Evolutionary conservation across 2,329 filamentous ascomycete genomes (phyloP).

Genomic region (Diplodia sapinea): DNA sequence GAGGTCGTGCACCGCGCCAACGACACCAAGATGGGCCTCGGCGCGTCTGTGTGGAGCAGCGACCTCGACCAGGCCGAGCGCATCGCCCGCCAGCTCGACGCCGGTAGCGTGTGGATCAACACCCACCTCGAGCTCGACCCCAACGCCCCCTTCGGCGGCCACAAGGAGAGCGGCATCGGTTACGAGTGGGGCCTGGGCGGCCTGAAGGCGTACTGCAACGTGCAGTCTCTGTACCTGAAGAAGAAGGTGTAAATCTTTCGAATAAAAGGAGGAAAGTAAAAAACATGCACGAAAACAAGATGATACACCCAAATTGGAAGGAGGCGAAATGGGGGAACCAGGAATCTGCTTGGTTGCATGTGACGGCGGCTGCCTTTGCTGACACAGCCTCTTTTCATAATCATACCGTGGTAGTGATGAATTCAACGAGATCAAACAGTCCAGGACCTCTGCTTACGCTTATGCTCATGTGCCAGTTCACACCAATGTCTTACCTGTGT

Average conservation of each 20-base stretch:
- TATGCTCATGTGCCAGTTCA: neutral
- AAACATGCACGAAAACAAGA: neutral
- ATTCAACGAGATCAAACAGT: neutral
- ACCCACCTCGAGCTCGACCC: slow-evolving; percentile 44
- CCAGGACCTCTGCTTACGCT: neutral
- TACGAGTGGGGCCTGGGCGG: slow-evolving; percentile 66
- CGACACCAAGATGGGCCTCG: slow-evolving; percentile 58
- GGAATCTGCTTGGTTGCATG: neutral
- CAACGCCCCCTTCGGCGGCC: slow-evolving; percentile 64
- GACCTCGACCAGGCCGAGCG: slow-evolving; percentile 54
- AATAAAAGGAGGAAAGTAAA: neutral
- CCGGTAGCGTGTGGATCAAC: slow-evolving; percentile 62
- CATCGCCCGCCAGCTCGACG: slow-evolving; percentile 54
- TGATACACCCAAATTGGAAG: neutral
- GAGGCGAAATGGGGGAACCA: neutral
- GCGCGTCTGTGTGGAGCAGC: slow-evolving; percentile 60
- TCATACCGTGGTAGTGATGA: neutral
- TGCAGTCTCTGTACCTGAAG: slow-evolving; percentile 30
- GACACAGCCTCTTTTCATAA: neutral
- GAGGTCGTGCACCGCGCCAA: slow-evolving; percentile 57
- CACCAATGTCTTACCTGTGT: neutral
- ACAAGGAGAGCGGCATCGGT: slow-evolving; percentile 67
- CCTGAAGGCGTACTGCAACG: slow-evolving; percentile 65
- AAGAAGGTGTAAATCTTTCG: slow-evolving; percentile 10
- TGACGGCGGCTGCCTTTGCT: neutral